phyloP scores from a whole-genome alignment of 495 filamentous ascomycete genomes.

The Penicillium ochrochloron region DNA sequence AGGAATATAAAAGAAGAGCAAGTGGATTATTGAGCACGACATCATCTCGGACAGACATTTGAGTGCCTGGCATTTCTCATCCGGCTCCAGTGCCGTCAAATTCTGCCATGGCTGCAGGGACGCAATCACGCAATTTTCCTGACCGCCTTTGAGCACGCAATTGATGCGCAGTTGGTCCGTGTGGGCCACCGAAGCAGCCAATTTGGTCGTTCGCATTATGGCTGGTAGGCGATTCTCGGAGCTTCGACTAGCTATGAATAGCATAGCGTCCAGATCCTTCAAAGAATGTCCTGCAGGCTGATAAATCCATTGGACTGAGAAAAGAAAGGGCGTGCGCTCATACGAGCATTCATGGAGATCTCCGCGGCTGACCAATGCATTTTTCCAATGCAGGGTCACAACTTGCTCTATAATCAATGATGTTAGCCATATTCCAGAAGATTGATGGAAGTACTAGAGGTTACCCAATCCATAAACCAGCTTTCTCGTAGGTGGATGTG shows the following conservation, averaged over 20 bases:
- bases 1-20: slow-evolving; percentile 38
- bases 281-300: slow-evolving; percentile 17
- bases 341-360: not conserved
- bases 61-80: slow-evolving; percentile 33
- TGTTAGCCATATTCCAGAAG: slow-evolving; percentile 23
- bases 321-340: slow-evolving; percentile 1
- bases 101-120: slow-evolving; percentile 35
- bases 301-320: slow-evolving; percentile 30
- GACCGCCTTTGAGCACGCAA: slow-evolving; percentile 54
- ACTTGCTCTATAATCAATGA: slow-evolving; percentile 19
- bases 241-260: slow-evolving; percentile 4
- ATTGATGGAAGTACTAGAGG: not conserved
- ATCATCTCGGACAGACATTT: slow-evolving; percentile 28
- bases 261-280: not conserved
- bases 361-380: slow-evolving; percentile 26
- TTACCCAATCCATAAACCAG: not conserved
- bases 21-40: slow-evolving; percentile 41
- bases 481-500: slow-evolving; percentile 3
- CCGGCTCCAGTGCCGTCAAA: slow-evolving; percentile 31
- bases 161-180: slow-evolving; percentile 40
- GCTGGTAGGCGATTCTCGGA: slow-evolving; percentile 10
- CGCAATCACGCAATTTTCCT: slow-evolving; percentile 41
- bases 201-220: not conserved
- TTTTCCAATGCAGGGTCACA: not conserved
- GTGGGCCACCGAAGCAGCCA: slow-evolving; percentile 22